phyloP scores from a whole-genome alignment of 176 grass and related monocot species.

The Tillandsia fasciculata region DNA sequence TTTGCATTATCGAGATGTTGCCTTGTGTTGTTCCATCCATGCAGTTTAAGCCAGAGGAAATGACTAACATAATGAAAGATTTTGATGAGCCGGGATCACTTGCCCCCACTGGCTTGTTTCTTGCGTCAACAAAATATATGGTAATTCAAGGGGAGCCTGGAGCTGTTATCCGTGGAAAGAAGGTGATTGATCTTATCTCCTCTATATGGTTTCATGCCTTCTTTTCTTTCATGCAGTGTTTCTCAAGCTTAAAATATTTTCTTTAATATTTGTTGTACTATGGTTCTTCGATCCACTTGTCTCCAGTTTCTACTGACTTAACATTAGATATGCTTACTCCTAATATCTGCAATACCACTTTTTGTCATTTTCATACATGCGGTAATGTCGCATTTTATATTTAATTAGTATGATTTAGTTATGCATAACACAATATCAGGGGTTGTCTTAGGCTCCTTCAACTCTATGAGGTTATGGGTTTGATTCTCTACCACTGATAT shows the following conservation, averaged over 20 bases:
- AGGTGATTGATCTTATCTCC: constrained; percentile 28
- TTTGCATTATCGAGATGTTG: too few relatives aligned
- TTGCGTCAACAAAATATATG: constrained; percentile 60
- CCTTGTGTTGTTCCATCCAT: neutral
- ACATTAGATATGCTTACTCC: too few relatives aligned
- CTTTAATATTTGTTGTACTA: neutral
- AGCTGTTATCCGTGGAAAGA: constrained; percentile 72
- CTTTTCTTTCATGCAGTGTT: neutral
- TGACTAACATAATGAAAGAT: constrained; percentile 64
- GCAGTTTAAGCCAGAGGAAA: constrained; percentile 65
- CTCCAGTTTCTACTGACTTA: neutral
- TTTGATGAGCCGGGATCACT: constrained; percentile 79
- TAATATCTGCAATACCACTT: too few relatives aligned
- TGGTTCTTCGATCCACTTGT: neutral
- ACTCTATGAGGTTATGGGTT: too few relatives aligned
- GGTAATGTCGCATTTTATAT: too few relatives aligned
- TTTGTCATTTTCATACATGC: too few relatives aligned
- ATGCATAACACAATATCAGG: too few relatives aligned
- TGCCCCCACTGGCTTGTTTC: constrained; percentile 62
- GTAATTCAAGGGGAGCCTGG: constrained; percentile 76
- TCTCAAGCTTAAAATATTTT: too few relatives aligned
- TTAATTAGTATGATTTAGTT: too few relatives aligned
- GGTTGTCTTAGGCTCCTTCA: too few relatives aligned
- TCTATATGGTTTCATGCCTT: neutral
- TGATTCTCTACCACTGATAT: too few relatives aligned